These are phyloP conservation scores for Dendrobium huoshanense DNA, from an alignment of 106 monocot genomes.

Conservation along the genomic window DNA sequence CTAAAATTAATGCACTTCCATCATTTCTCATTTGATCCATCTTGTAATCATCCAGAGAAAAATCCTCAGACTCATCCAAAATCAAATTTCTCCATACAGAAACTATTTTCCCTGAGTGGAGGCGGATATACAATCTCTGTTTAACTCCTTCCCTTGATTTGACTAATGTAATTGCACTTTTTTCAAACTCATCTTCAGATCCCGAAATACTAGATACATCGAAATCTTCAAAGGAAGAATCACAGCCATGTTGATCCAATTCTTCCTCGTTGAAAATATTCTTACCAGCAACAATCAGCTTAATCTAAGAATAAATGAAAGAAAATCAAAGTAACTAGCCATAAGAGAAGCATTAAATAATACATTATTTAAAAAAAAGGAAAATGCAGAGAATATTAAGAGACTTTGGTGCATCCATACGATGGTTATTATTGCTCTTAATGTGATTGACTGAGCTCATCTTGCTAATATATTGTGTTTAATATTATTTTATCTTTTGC, in stretches of 20 bases:
- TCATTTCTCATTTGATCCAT: slow-evolving; percentile 6
- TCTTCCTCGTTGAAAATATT: slow-evolving; percentile 65
- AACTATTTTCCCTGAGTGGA: slow-evolving; percentile 60
- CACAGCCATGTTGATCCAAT: slow-evolving; percentile 34
- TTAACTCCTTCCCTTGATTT: slow-evolving; percentile 42
- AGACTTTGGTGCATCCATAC: background rate
- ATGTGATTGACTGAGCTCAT: background rate
- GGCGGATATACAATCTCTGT: slow-evolving; percentile 56
- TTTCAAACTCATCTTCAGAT: slow-evolving; percentile 85
- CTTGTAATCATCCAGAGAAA: slow-evolving; percentile 27
- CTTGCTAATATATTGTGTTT: too few relatives aligned
- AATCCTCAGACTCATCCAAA: slow-evolving; percentile 62
- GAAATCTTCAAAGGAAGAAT: slow-evolving; percentile 49
- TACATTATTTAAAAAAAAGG: background rate
- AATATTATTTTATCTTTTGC: too few relatives aligned
- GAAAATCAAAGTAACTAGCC: background rate
- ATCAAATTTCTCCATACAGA: slow-evolving; percentile 67
- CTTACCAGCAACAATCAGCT: slow-evolving; percentile 64
- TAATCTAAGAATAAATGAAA: slow-evolving; percentile 41
- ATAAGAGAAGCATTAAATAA: background rate
- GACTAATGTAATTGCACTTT: slow-evolving; percentile 11
- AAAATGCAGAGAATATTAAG: background rate
- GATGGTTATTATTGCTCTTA: background rate
- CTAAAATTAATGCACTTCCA: slow-evolving; percentile 13
- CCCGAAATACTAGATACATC: slow-evolving; percentile 93